Evolutionary conservation across 2,329 filamentous ascomycete species (phyloP).

Genomic region (Diaporthe eres): DNA sequence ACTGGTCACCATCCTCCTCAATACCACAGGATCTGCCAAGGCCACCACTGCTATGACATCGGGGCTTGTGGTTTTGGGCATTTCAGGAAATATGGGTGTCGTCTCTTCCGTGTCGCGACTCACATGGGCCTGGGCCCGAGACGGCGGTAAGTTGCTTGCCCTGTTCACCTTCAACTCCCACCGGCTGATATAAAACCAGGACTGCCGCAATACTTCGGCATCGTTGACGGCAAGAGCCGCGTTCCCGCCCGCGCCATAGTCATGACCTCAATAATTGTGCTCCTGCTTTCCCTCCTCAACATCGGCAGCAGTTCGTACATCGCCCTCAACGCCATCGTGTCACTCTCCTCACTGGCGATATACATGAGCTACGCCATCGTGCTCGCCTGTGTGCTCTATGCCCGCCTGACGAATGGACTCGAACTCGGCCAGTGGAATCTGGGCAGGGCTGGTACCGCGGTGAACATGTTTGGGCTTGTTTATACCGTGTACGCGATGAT

Average conservation of each 20-base stretch:
- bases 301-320: constrained; percentile 53
- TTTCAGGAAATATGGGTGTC: constrained; percentile 56
- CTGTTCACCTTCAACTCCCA: background rate
- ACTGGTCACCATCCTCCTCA: constrained; percentile 58
- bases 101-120: constrained; percentile 63
- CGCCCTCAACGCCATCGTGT: constrained; percentile 56
- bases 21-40: constrained; percentile 55
- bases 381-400: constrained; percentile 41
- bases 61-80: constrained; percentile 54
- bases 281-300: constrained; percentile 55
- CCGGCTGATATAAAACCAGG: constrained; percentile 33
- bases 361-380: constrained; percentile 44
- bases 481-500: constrained; percentile 42
- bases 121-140: constrained; percentile 64
- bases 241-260: constrained; percentile 55
- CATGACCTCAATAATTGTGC: constrained; percentile 50
- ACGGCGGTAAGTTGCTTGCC: constrained; percentile 51
- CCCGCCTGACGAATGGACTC: constrained; percentile 25
- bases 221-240: constrained; percentile 48
- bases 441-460: constrained; percentile 27
- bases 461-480: constrained; percentile 42
- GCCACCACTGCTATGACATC: constrained; percentile 58
- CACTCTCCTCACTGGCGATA: constrained; percentile 50
- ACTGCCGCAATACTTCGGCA: constrained; percentile 39
- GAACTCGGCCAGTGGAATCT: constrained; percentile 39